These are phyloP conservation scores for Xerocomus brunneocitrinus DNA, from an alignment of 768 basidiomycete genomes.

Conservation along the genomic window DNA sequence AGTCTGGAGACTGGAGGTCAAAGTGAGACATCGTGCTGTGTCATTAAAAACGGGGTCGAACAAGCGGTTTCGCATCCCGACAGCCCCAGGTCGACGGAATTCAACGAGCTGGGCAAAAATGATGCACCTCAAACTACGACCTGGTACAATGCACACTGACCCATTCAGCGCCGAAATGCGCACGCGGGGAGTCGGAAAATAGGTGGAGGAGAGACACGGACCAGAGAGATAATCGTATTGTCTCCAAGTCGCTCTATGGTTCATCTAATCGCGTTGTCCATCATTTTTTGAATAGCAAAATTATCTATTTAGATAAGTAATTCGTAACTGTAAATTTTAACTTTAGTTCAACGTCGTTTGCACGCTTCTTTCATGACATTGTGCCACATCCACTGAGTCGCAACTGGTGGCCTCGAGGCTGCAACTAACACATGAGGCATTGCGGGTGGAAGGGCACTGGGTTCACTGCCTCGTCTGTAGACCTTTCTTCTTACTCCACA, in stretches of 20 bases:
- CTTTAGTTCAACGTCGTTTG: conserved; percentile 6
- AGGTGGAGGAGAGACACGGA: conserved; percentile 1
- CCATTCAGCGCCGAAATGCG: background rate
- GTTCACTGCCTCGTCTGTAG: conserved; percentile 6
- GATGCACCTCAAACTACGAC: background rate
- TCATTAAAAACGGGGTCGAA: conserved; percentile 6
- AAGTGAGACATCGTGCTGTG: conserved; percentile 6
- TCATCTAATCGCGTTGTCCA: conserved; percentile 10
- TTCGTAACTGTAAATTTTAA: conserved; percentile 13
- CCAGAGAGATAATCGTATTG: background rate
- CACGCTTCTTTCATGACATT: conserved; percentile 14
- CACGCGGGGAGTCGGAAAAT: background rate
- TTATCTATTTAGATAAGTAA: conserved; percentile 17
- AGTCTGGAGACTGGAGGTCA: background rate
- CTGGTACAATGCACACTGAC: background rate
- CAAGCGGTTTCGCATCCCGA: conserved; percentile 1
- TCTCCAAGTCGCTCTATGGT: background rate
- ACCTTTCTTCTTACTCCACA: conserved; percentile 8
- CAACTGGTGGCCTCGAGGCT: conserved; percentile 27
- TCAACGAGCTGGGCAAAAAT: background rate
- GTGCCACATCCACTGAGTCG: conserved; percentile 18
- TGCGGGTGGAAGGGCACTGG: conserved; percentile 5
- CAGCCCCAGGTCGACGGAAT: background rate
- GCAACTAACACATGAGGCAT: conserved; percentile 17
- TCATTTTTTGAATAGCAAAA: conserved; percentile 7